Evolutionary conservation across 768 basidiomycete genomes (phyloP).

Genomic region (Mrakia hoshinonis): DNA sequence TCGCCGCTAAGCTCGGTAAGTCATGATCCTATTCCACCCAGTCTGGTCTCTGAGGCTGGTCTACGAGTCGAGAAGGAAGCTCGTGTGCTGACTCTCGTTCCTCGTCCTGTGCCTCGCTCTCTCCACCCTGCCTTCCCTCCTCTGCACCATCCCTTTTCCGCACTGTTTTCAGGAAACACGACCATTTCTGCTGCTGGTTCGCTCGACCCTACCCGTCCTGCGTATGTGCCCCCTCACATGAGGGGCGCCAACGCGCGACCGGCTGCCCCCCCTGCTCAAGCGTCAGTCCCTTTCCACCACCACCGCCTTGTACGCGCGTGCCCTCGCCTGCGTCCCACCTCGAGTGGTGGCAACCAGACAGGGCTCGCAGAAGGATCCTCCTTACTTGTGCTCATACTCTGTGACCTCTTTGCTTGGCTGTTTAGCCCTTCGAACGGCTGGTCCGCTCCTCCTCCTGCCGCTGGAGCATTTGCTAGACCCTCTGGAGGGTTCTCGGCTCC

Average conservation of each 20-base stretch:
- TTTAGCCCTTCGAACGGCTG: constrained; percentile 12
- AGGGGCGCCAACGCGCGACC: constrained; percentile 34
- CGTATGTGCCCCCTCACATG: constrained; percentile 43
- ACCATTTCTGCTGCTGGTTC: constrained; percentile 16
- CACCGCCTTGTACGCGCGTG: background rate
- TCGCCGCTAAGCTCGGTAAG: constrained; percentile 13
- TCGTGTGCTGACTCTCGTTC: background rate
- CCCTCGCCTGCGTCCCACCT: too few relatives aligned
- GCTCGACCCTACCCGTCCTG: constrained; percentile 41
- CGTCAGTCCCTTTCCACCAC: background rate
- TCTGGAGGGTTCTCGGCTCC: constrained; percentile 13
- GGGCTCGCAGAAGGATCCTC: too few relatives aligned
- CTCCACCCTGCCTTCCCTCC: background rate
- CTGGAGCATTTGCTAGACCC: constrained; percentile 3
- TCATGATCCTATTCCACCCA: background rate
- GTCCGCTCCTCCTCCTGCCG: constrained; percentile 28
- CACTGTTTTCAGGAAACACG: constrained; percentile 5
- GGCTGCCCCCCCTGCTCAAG: constrained; percentile 32
- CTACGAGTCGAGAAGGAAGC: background rate
- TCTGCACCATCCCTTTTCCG: background rate
- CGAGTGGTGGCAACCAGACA: too few relatives aligned
- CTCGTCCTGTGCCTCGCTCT: background rate
- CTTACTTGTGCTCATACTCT: background rate
- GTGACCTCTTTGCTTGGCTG: background rate
- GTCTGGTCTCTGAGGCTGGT: too few relatives aligned